A percentile compares a stretch with the other conserved stretches of the same genome.
phyloP scores from a whole-genome alignment of 1,284 basidiomycete species.

The Cerioporus squamosus region DNA sequence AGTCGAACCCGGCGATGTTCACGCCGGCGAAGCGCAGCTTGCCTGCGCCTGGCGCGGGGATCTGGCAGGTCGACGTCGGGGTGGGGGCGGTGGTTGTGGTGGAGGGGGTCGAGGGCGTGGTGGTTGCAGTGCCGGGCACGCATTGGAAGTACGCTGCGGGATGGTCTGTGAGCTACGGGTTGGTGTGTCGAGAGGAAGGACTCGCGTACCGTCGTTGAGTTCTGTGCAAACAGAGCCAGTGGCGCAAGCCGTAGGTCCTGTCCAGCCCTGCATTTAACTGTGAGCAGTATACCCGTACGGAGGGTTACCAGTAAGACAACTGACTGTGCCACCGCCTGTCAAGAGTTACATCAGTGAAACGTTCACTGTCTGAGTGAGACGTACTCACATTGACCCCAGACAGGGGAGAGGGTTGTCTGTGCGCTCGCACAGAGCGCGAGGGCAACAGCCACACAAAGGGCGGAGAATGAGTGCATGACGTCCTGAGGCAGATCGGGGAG shows the following conservation, averaged over 20 bases:
- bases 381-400: slow-evolving; percentile 29
- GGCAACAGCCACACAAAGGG: slow-evolving; percentile 14
- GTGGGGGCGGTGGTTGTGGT: slow-evolving; percentile 8
- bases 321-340: slow-evolving; percentile 31
- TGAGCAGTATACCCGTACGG: background rate
- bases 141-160: slow-evolving; percentile 35
- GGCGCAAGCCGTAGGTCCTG: slow-evolving; percentile 45
- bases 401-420: slow-evolving; percentile 11
- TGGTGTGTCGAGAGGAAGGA: background rate
- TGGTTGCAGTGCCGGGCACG: slow-evolving; percentile 28
- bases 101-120: slow-evolving; percentile 1
- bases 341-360: background rate
- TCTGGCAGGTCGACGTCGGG: slow-evolving; percentile 17
- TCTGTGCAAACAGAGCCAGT: slow-evolving; percentile 39
- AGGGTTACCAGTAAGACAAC: background rate
- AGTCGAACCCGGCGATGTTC: slow-evolving; percentile 55
- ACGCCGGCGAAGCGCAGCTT: slow-evolving; percentile 38
- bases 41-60: slow-evolving; percentile 22
- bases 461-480: slow-evolving; percentile 18
- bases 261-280: slow-evolving; percentile 36
- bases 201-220: slow-evolving; percentile 28
- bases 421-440: slow-evolving; percentile 20
- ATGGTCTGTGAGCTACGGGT: background rate
- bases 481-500: background rate
- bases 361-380: background rate